These are phyloP conservation scores for Hanseniaspora sp. DNA, from an alignment of 1,139 yeast genomes.

Conservation along the genomic window DNA sequence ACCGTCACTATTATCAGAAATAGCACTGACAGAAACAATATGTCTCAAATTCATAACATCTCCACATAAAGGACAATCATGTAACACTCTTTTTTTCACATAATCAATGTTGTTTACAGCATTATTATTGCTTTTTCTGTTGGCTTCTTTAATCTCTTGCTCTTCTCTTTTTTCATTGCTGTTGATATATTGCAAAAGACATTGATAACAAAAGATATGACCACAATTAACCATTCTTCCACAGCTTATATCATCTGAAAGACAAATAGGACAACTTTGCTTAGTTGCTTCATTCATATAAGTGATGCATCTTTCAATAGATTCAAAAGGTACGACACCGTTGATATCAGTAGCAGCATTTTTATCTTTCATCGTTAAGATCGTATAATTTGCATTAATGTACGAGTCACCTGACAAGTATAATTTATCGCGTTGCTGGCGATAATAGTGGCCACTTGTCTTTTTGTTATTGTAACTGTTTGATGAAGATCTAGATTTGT, in stretches of 20 bases:
- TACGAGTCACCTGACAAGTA: conserved; percentile 60
- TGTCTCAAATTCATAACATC: conserved; percentile 42
- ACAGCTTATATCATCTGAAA: conserved; percentile 72
- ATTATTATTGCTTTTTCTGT: conserved; percentile 22
- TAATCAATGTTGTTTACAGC: conserved; percentile 4
- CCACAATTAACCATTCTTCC: conserved; percentile 96
- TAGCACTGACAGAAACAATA: conserved; percentile 58
- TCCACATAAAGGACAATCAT: conserved; percentile 81
- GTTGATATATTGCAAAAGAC: conserved; percentile 61
- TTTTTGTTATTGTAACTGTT: not conserved
- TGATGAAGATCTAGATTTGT: not conserved
- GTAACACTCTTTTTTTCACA: conserved; percentile 36
- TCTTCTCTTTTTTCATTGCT: conserved; percentile 26
- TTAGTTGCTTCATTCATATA: conserved; percentile 44
- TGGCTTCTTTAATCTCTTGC: conserved; percentile 31
- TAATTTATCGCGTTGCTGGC: conserved; percentile 3
- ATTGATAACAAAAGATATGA: conserved; percentile 76
- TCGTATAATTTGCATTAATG: conserved; percentile 75
- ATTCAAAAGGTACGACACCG: conserved; percentile 49
- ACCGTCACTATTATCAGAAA: not conserved
- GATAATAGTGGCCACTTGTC: not conserved
- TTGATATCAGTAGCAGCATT: conserved; percentile 64
- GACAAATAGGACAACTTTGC: conserved; percentile 79
- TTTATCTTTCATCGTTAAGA: conserved; percentile 54
- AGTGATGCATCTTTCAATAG: conserved; percentile 59